A percentile compares a stretch with the other conserved stretches of the same genome.
Conservation (phyloP, 495 filamentous ascomycete species). For the Penicillium atrosanguineum region DNA sequence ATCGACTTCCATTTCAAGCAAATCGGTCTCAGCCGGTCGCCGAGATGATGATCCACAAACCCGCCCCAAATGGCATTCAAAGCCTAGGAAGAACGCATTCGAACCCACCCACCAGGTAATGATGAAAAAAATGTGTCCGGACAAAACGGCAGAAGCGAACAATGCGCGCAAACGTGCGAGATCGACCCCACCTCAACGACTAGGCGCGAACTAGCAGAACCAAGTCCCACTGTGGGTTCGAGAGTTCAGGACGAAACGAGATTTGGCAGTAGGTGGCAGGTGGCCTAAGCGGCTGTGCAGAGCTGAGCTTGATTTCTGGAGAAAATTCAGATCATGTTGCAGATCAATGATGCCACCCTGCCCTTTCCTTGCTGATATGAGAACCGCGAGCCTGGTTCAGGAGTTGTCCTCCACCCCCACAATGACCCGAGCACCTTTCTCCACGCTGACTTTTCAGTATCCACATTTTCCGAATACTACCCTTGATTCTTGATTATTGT, state of each 20-base stretch:
- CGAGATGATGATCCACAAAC: conserved; percentile 18
- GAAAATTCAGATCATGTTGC: neutral
- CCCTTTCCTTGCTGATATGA: neutral
- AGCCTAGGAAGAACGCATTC: too few relatives aligned
- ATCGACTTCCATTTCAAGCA: conserved; percentile 2
- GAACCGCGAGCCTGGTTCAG: neutral
- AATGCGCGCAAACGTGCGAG: too few relatives aligned
- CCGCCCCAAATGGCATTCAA: conserved; percentile 4
- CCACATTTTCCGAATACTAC: too few relatives aligned
- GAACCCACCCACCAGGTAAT: neutral
- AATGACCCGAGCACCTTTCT: neutral
- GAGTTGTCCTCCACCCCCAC: neutral
- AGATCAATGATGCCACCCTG: conserved; percentile 2
- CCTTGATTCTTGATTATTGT: too few relatives aligned
- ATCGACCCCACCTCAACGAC: neutral
- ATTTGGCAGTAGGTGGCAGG: neutral
- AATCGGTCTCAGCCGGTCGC: conserved; percentile 1
- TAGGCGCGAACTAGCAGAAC: neutral
- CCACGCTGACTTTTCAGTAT: too few relatives aligned
- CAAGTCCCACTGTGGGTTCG: neutral
- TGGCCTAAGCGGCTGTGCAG: too few relatives aligned
- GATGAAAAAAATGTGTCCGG: neutral
- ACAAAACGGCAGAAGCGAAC: neutral
- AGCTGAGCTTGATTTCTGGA: neutral
- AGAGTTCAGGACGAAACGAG: neutral